phyloP scores from a whole-genome alignment of 352 stramenopile genomes.

The Phytophthora fragariae region DNA sequence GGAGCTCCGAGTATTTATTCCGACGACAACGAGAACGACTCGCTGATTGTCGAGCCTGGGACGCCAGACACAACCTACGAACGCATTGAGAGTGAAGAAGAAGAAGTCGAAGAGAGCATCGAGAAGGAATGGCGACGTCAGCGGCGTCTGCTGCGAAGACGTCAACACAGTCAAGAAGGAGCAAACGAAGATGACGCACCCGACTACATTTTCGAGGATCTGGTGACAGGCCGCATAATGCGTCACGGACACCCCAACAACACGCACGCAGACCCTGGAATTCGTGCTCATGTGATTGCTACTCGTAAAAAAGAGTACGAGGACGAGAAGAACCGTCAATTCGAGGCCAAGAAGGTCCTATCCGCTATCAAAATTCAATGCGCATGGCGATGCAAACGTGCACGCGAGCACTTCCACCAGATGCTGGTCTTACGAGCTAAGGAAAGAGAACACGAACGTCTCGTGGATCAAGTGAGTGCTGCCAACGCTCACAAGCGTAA shows the following conservation, averaged over 20 bases:
- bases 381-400: slow-evolving; percentile 75
- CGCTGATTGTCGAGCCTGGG: slow-evolving; percentile 27
- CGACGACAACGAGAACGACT: slow-evolving; percentile 24
- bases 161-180: slow-evolving; percentile 1
- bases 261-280: slow-evolving; percentile 30
- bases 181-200: slow-evolving; percentile 27
- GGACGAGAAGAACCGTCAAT: slow-evolving; percentile 36
- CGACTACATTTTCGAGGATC: slow-evolving; percentile 68
- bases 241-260: slow-evolving; percentile 31
- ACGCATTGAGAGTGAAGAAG: slow-evolving; percentile 44
- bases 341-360: slow-evolving; percentile 55
- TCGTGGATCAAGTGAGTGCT: slow-evolving; percentile 35
- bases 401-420: slow-evolving; percentile 60
- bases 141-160: slow-evolving; percentile 21
- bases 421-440: slow-evolving; percentile 69
- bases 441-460: slow-evolving; percentile 65
- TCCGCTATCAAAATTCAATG: slow-evolving; percentile 79
- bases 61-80: slow-evolving; percentile 44
- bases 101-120: slow-evolving; percentile 37
- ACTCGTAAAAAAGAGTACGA: slow-evolving; percentile 51
- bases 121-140: slow-evolving; percentile 33
- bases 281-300: slow-evolving; percentile 49
- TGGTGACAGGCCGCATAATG: slow-evolving; percentile 55
- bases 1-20: slow-evolving; percentile 23
- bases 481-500: slow-evolving; percentile 25